phyloP scores from a whole-genome alignment of 495 filamentous ascomycete species.

The Glarea lozoyensis region DNA sequence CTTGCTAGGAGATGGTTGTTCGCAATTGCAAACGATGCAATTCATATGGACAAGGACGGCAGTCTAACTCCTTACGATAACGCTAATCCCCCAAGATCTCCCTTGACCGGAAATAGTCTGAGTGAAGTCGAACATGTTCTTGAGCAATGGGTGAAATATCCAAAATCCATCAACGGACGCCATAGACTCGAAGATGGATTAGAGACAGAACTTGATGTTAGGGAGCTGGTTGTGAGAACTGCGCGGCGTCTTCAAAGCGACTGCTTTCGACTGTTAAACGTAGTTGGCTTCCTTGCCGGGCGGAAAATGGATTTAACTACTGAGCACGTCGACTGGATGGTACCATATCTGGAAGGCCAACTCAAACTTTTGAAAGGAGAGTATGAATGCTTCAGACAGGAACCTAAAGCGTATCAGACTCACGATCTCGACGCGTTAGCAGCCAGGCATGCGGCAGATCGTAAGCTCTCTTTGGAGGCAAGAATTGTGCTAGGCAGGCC shows the following conservation, averaged over 20 bases:
- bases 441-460: not conserved
- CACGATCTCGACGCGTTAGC: not conserved
- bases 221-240: not conserved
- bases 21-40: too few species aligned
- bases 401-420: not conserved
- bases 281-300: not conserved
- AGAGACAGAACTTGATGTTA: not conserved
- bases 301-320: not conserved
- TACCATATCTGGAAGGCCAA: not conserved
- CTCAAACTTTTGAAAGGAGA: not conserved
- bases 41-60: too few species aligned
- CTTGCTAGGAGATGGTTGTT: not conserved
- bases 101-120: too few species aligned
- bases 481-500: too few species aligned
- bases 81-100: too few species aligned
- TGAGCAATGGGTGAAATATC: too few species aligned
- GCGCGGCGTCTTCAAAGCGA: not conserved
- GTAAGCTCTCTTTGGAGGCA: not conserved
- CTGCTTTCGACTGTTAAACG: not conserved
- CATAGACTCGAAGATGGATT: not conserved
- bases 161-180: too few species aligned
- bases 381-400: not conserved
- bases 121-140: too few species aligned
- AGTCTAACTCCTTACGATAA: too few species aligned
- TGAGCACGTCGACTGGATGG: not conserved